These are phyloP conservation scores for Raphanus sativus DNA, from an alignment of 345 rosid species.

Conservation along the genomic window DNA sequence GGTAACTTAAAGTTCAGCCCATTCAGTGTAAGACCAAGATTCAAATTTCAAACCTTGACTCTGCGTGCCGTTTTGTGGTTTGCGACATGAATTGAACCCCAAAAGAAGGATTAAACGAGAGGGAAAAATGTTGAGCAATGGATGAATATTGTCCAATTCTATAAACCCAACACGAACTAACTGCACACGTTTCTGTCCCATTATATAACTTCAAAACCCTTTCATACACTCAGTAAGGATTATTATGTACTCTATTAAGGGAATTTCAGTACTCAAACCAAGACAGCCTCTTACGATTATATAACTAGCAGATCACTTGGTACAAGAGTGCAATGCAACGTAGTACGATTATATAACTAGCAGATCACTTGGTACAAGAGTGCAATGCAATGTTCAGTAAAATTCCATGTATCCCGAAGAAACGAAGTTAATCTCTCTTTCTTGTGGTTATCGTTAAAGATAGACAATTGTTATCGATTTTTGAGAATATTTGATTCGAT, in stretches of 20 bases:
- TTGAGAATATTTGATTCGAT: no score
- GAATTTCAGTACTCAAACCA: background rate
- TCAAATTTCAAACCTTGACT: background rate
- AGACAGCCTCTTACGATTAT: background rate
- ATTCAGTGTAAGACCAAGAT: background rate
- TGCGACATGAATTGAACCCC: background rate
- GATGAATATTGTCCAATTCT: background rate
- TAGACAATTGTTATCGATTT: no score
- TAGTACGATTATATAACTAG: background rate
- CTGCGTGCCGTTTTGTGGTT: background rate
- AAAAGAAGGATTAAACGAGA: background rate
- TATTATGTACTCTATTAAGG: no score
- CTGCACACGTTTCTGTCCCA: background rate
- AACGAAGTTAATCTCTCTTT: no score
- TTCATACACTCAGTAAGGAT: no score
- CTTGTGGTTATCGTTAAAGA: no score
- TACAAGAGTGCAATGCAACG: background rate
- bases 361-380: background rate
- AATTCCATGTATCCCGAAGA: background rate
- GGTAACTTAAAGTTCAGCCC: background rate
- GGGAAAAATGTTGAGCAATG: background rate
- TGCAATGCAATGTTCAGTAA: background rate
- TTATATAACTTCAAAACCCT: background rate
- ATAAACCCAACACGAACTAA: background rate
- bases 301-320: background rate